Conservation (phyloP, 2,329 filamentous ascomycete genomes). For the Alternaria solani region DNA sequence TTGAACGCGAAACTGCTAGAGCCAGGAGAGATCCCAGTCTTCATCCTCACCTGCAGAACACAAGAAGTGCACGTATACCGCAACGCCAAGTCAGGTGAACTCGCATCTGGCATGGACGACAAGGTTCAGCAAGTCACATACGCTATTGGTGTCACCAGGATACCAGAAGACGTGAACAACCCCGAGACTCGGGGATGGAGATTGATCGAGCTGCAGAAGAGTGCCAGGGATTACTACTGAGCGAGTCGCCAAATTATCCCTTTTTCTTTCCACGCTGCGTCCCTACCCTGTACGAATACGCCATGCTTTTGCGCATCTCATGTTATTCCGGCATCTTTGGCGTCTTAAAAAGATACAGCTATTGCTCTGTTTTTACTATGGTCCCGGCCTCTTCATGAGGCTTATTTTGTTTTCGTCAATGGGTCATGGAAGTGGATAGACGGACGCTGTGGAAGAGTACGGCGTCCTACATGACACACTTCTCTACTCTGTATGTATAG, state of each 20-base stretch:
- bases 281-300: conserved; percentile 27
- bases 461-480: conserved; percentile 31
- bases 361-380: conserved; percentile 15
- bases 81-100: conserved; percentile 85
- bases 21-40: conserved; percentile 88
- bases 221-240: conserved; percentile 87
- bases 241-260: conserved; percentile 8
- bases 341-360: conserved; percentile 39
- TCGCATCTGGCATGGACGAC: conserved; percentile 98
- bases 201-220: conserved; percentile 98
- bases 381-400: neutral
- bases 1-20: conserved; percentile 81
- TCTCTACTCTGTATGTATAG: conserved; percentile 41
- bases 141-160: conserved; percentile 92
- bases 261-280: conserved; percentile 5
- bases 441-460: conserved; percentile 16
- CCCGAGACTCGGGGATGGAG: conserved; percentile 97
- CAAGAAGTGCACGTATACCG: conserved; percentile 98
- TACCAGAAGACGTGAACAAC: conserved; percentile 95
- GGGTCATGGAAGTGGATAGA: conserved; percentile 27
- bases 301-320: conserved; percentile 24
- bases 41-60: conserved; percentile 94
- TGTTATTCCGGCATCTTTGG: conserved; percentile 39
- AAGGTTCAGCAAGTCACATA: conserved; percentile 98
- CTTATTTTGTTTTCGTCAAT: conserved; percentile 20